Evolutionary conservation across 805 yeast genomes (phyloP), one percentile per base, ranked within the genome.

Genomic region (Jamesozyma hellenica): DNA sequence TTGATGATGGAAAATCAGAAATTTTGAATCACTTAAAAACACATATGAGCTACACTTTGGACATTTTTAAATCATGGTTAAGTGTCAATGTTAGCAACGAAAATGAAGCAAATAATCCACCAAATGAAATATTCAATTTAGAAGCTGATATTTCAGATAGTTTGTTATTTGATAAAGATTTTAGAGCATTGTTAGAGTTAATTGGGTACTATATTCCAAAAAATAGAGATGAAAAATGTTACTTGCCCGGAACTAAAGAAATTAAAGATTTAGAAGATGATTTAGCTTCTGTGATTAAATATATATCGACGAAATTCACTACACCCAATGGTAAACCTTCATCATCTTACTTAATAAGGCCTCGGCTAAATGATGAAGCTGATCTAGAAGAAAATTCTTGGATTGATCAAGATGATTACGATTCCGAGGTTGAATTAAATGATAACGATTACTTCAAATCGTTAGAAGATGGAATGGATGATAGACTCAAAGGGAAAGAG

Each of bases 1-100:
- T 60, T 10, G 66, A 61, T 43, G 58, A 56, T 25, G 55, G 52
- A 7, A 55, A 56, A 28, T 31, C 25, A 7, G 55, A 52, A 5
- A 25, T 52, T 5, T 35, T 60, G 7, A 52, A 49, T 10, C 31
- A 31, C 12, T 35, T 61, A 27, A 29, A 46, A 2, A 15, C 36
- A 1, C 56, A 59, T 40, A 34, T 61, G 18, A 35, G 43, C 13
- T 18, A 41, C 4, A 28, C 47, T 5, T 29, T 52, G 4, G 49
- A 49, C 23, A 37, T 38, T 4, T 47, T 52, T 34, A 41, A 44
- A 28, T 36, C 52, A 1, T 50, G 49, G 50, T 17, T 47, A 14
- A 28, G 46, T 7, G 28, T 41, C 2, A 38, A 49, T 30, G 35
- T 42, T 0, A 28, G 39, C 8, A 32, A 40, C 4, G 44, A 32